Conservation (phyloP, 306 rosid genomes). For the Dalbergia cultrata region DNA sequence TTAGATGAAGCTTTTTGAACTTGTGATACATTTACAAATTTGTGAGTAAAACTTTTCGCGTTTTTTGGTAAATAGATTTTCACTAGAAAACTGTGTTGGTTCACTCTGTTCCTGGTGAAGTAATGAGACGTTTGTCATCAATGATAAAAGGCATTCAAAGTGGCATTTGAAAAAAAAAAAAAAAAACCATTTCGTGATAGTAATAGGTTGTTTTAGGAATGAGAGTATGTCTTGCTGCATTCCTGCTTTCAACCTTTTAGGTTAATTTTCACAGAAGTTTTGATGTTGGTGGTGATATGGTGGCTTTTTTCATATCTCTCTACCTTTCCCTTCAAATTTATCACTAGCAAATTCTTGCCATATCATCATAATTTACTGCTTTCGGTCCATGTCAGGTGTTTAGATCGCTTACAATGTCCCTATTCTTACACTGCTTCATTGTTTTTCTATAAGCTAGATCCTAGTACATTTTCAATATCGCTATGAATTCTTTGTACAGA, state of each 20-base stretch:
- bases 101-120: constrained; percentile 15
- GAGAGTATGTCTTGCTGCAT: not conserved
- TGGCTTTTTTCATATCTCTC: constrained; percentile 17
- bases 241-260: constrained; percentile 32
- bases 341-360: not conserved
- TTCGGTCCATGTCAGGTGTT: not conserved
- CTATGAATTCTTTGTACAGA: not conserved
- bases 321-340: constrained; percentile 24
- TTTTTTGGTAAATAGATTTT: not conserved
- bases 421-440: constrained; percentile 22
- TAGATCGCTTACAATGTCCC: not conserved
- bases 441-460: constrained; percentile 25
- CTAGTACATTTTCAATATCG: not conserved
- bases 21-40: not conserved
- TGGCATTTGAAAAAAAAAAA: not conserved
- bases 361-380: constrained; percentile 14
- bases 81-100: constrained; percentile 24
- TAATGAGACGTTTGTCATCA: constrained; percentile 4
- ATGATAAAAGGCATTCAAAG: constrained; percentile 15
- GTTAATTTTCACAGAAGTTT: constrained; percentile 8
- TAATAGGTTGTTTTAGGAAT: not conserved
- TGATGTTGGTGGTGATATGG: not conserved
- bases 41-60: not conserved
- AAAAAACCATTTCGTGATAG: not conserved
- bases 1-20: not conserved